These are phyloP conservation scores for Sarocladium strictum DNA, from an alignment of 2,329 filamentous ascomycete species.

Conservation along the genomic window DNA sequence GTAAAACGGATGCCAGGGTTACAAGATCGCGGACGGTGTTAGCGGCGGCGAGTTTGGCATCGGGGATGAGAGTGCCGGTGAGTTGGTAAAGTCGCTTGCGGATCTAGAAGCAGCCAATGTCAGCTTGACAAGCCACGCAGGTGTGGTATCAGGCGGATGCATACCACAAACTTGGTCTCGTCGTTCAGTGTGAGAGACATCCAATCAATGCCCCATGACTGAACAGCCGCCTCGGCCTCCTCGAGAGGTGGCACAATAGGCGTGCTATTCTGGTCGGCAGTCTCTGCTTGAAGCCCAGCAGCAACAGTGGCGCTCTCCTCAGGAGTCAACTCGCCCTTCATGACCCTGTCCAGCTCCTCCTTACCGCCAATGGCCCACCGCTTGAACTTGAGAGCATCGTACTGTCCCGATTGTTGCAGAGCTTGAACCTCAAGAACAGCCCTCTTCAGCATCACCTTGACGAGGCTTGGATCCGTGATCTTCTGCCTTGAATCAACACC, in stretches of 20 bases:
- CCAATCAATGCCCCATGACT: conserved; percentile 50
- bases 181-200: conserved; percentile 51
- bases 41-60: conserved; percentile 56
- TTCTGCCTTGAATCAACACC: conserved; percentile 24
- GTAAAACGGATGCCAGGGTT: conserved; percentile 43
- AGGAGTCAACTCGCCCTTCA: conserved; percentile 32
- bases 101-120: conserved; percentile 45
- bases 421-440: conserved; percentile 48
- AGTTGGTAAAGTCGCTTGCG: conserved; percentile 76
- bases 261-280: not conserved
- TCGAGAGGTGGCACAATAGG: conserved; percentile 17
- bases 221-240: conserved; percentile 36
- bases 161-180: conserved; percentile 67
- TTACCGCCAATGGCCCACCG: conserved; percentile 27
- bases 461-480: conserved; percentile 34
- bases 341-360: conserved; percentile 27
- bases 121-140: not conserved
- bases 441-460: conserved; percentile 43
- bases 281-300: conserved; percentile 24
- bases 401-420: conserved; percentile 27
- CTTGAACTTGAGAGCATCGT: conserved; percentile 25
- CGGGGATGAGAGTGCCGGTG: conserved; percentile 70
- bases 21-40: conserved; percentile 50
- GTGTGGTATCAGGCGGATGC: conserved; percentile 24
- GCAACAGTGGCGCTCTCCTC: conserved; percentile 35